Evolutionary conservation across 2,329 filamentous ascomycete genomes (phyloP), one percentile per base, ranked within the genome.

Genomic region (Lasiodiplodia theobromae): DNA sequence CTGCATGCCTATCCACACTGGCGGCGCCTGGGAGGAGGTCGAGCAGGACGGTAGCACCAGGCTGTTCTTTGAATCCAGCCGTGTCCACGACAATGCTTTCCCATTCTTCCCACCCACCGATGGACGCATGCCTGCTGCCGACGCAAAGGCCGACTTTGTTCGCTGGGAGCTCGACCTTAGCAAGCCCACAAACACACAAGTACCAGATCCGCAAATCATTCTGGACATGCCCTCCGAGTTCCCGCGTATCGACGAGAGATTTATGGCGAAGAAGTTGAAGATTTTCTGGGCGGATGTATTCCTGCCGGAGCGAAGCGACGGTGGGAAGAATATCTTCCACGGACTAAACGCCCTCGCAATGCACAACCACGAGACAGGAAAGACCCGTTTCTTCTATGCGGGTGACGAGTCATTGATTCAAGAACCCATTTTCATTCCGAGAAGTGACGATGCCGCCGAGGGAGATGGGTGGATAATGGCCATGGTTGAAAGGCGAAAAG

Each of bases 401-500:
- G 76, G 74, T 10, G 74, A 72, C 54, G 74, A 73, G 16, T 74
- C 77, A 16, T 80, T 82, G 0, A 82, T 85, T 69, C 84, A 86
- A 71, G 85, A 86, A 71, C 85, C 85, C 0, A 80, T 83, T 0
- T 86, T 86, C 69, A 81, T 86, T 28, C 84, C 84, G 2, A 74
- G 77, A n/a, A 72, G 72, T 0, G 75, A 78, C 3, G 77, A 77
- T 37, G 80, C 78, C 1, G 74, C 68, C 1, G 83, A 86, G 71
- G 84, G 82, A 0, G 83, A 86, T 69, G 84, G 85, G 1, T 86
- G 83, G 69, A 71, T 85, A 28, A 77, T 82, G 56, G 79, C 81
- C n/a, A 77, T 84, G 63, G 74, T 83, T 51, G 84, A 84, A 70
- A 78, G 71, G 2, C 52, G 60, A 16, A 62, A 49, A 1, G 60